Evolutionary conservation across 2,329 filamentous ascomycete genomes (phyloP).

Genomic region (Aspergillus novoparasiticus): DNA sequence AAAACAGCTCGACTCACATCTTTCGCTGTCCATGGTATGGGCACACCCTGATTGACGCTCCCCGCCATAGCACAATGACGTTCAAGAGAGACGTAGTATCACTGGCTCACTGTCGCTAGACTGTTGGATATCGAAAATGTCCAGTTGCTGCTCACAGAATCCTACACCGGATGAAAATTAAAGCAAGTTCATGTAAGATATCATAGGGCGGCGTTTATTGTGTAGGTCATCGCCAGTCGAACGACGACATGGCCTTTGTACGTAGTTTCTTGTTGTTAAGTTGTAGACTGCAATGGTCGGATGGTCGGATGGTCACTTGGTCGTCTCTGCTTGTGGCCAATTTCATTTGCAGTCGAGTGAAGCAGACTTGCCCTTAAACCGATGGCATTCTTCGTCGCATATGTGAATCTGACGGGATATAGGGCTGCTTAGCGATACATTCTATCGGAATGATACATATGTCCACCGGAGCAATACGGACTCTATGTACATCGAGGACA

Average conservation of each 20-base stretch:
- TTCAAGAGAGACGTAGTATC: background rate
- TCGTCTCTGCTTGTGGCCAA: background rate
- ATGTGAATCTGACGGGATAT: background rate
- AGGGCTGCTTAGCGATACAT: background rate
- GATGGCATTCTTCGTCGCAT: background rate
- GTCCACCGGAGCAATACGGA: background rate
- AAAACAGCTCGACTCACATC: conserved; percentile 37
- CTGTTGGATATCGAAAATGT: background rate
- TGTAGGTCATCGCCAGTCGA: background rate
- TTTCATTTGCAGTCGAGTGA: background rate
- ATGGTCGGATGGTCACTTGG: too few relatives aligned
- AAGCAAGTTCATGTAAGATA: background rate
- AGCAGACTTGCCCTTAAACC: background rate
- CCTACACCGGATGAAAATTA: background rate
- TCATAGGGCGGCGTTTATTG: background rate
- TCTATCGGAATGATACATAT: background rate
- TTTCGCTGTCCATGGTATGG: conserved; percentile 35
- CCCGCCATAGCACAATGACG: background rate
- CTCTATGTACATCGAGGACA: background rate
- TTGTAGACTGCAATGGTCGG: background rate
- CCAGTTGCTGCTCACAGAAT: background rate
- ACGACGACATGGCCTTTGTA: background rate
- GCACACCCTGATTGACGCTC: background rate
- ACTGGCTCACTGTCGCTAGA: background rate
- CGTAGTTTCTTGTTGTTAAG: background rate